Conservation (phyloP, 2,329 filamentous ascomycete species). For the Trichoderma breve region DNA sequence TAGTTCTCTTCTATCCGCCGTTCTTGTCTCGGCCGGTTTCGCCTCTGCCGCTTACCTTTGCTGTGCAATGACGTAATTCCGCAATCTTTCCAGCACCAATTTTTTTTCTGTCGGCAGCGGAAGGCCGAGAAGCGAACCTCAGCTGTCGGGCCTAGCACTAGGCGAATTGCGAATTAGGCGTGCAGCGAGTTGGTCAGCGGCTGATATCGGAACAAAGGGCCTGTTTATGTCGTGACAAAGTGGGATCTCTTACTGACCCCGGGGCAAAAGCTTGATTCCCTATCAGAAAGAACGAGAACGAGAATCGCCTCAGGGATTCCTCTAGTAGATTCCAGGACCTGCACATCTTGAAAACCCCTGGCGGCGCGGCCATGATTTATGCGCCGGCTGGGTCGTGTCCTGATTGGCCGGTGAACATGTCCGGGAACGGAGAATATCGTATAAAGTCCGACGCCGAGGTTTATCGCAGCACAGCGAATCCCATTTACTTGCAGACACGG, state of each 20-base stretch:
- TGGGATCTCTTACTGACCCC: background rate
- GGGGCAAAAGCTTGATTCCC: background rate
- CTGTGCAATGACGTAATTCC: conserved; percentile 11
- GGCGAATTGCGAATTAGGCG: background rate
- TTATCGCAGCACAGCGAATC: background rate
- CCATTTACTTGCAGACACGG: background rate
- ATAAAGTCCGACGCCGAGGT: conserved; percentile 11
- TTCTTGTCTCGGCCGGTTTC: background rate
- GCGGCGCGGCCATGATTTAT: conserved; percentile 15
- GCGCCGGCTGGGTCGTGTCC: background rate
- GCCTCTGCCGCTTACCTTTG: background rate
- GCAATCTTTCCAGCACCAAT: background rate
- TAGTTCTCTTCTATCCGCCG: background rate
- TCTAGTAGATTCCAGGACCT: conserved; percentile 1
- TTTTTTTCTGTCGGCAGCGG: background rate
- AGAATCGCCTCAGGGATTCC: background rate
- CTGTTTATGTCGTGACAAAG: background rate
- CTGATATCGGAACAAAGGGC: background rate
- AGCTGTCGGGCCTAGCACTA: background rate
- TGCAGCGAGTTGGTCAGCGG: background rate
- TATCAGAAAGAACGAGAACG: background rate
- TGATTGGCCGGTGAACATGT: background rate
- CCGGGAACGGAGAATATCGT: background rate
- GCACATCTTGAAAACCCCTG: background rate
- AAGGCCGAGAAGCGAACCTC: background rate